Base-by-base conservation (phyloP, 2,329 filamentous ascomycete genomes). In the Cordyceps cateniannulata region DNA sequence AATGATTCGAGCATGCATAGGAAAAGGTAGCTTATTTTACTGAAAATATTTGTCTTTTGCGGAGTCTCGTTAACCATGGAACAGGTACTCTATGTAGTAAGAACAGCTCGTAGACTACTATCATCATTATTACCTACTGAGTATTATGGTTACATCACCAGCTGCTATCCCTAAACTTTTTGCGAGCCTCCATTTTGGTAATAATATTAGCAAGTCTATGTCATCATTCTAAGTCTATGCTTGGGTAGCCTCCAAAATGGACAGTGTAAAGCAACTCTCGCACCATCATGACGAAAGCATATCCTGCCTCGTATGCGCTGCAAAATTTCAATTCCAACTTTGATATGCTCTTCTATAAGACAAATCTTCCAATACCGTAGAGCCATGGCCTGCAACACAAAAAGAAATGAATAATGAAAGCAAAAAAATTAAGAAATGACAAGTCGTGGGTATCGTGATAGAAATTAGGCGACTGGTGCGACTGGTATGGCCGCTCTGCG, bases 401-500 rank as follows among this genome's bases (percentile, higher is more conserved):
- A 9, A 27, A 12, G 3, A n/a, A 38, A 29, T 7, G 5, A 54
- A 29, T 9, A 48, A 44, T 9, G 18, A 40, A 42, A 42, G 9
- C 18, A 27, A 40, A 42, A 49, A 5, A 32, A 27, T 42, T 47
- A 53, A n/a, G 47, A 44, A 61, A 50, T 50, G 51, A 29, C 50
- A 54, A 44, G 44, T 24, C 59, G 59, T 55, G 59, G 50, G 59
- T 61, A 55, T 61, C 59, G 40, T 61, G 12, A 42, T 12, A 25
- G 24, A 25, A 54, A 61, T 56, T 55, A 61, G 45, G 51, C 59
- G 32, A 61, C 50, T 47, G 50, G 51, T 5, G 59, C 59, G 38
- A 61, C 59, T 32, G 24, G 52, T 10, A 61, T 35, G 48, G 66
- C 63, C 50, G 67, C 64, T 22, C 66, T 70, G 51, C 66, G 67